These are phyloP conservation scores for Striga hermonthica DNA, from an alignment of 305 asterid genomes.

Conservation along the genomic window DNA sequence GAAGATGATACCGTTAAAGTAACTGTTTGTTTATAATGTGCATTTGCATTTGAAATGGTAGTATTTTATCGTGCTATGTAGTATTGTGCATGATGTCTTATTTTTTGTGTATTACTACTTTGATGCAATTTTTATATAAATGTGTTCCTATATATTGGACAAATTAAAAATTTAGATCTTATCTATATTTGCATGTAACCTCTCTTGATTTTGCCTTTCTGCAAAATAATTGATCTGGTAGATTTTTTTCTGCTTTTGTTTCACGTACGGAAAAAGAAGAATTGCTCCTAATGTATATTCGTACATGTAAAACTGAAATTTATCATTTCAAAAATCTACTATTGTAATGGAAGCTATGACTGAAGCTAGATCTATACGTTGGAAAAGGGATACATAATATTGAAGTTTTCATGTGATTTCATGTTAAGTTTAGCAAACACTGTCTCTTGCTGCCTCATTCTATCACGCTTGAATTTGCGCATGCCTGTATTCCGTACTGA, in stretches of 20 bases:
- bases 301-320: slow-evolving; percentile 8
- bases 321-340: slow-evolving; percentile 13
- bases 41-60: slow-evolving; percentile 8
- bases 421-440: slow-evolving; percentile 13
- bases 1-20: slow-evolving; percentile 91
- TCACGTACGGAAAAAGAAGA: not conserved
- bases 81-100: not conserved
- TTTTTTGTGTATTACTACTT: slow-evolving; percentile 20
- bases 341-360: not conserved
- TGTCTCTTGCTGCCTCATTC: slow-evolving; percentile 9
- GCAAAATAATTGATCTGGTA: slow-evolving; percentile 2
- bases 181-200: slow-evolving; percentile 9
- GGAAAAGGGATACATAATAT: not conserved
- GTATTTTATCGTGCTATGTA: no score
- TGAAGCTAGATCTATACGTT: no score
- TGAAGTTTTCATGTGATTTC: not conserved
- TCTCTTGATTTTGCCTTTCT: not conserved
- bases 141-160: not conserved
- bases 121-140: slow-evolving; percentile 3
- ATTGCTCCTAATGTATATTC: slow-evolving; percentile 11
- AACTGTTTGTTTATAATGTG: slow-evolving; percentile 29
- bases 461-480: not conserved
- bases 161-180: slow-evolving; percentile 1
- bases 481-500: slow-evolving; percentile 4
- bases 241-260: not conserved